Base-by-base conservation (phyloP, 2,329 filamentous ascomycete species). In the Fusarium nurragi region DNA sequence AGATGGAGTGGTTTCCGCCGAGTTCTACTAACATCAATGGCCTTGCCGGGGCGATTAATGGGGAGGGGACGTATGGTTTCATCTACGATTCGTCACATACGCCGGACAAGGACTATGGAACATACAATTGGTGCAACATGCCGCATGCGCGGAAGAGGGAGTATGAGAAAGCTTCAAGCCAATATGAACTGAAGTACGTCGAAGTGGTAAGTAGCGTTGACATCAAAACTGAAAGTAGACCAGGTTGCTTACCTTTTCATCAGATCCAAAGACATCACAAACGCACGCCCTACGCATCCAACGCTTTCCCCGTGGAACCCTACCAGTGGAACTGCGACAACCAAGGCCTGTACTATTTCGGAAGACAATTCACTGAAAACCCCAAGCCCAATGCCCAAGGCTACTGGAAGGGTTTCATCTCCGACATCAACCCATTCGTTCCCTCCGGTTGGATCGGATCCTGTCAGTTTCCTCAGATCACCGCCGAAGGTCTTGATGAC, bases 71-170 rank as follows among this genome's bases (percentile, higher is more conserved):
- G 0, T 89, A 92, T 74, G 91, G 90, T 3, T 94, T 93, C 73
- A 83, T 91, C 18, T 95, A 89, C 77, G 88, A 92, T 71, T 83
- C 84, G 30, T 92, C 90, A 2, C 67, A 78, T 2, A 84, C 85
- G 0, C 86, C 90, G 0, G 77, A 81, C 51, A 72, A 76, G 1
- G 68, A 80, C 34, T 89, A 91, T 76, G 86, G 87, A 7, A 82
- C 79, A 2, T 94, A 94, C 77, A 93, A 94, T 75, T 94, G 84
- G 83, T 95, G 92, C 77, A 94, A 95, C 72, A 95, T 95, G 91
- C 92, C 92, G 1, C 92, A 94, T 77, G 89, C 91, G n/a, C 84
- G 91, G 28, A 78, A 75, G 21, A 76, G 77, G 14, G 90, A 92
- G 70, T 95, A 95, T 72, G 75, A 82, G 14, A 81, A 77, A 60